Base-by-base conservation (phyloP, 2,329 filamentous ascomycete species). In the Aspergillus fructus region DNA sequence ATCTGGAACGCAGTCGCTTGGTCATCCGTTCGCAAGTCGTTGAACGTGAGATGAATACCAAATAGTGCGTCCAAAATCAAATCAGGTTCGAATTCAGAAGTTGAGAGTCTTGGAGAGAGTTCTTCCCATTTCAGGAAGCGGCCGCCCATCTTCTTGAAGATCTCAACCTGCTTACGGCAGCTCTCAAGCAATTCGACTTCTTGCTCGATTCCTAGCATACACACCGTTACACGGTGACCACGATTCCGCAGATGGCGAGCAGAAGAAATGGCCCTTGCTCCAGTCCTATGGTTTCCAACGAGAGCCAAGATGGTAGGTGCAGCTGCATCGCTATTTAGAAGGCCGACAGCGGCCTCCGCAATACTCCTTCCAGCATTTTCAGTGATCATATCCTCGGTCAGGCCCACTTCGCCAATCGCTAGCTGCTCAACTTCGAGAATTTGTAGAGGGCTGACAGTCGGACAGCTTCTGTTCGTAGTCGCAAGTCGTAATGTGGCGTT, bases 201-300 rank as follows among this genome's bases (percentile, higher is more conserved):
- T 39, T 90, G 86, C 70, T 96, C 92, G 58, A 93, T 86, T 0
- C 92, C 91, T 3, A 96, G 86, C 7, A 97, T 82, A 59, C 91
- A 94, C 6, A 96, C 82, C 46, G 96, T 84, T 39, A 96, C 87
- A 55, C 91, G 88, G 54, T 91, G 79, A 19, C 90, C 89, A 62
- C 93, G 90, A 69, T 93, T 93, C 51, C 90, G 86, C 8, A 97
- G 83, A 71, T 97, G 93, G 4, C 94, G 86, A 27, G 89, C 92
- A 4, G 92, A 92, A 13, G 91, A 90, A 53, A 97, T 82, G 3
- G 92, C 91, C 58, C 93, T 84, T 39, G 90, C 88, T 40, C 93
- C 93, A 1, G 89, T 92, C 64, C 91, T 91, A 74, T 96, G 93
- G 73, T 97, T 97, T n/a, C 94, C 93, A 0, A 91, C 93, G n/a